Base-by-base conservation (phyloP, 2,329 filamentous ascomycete species). In the Neofusicoccum laricinum region DNA sequence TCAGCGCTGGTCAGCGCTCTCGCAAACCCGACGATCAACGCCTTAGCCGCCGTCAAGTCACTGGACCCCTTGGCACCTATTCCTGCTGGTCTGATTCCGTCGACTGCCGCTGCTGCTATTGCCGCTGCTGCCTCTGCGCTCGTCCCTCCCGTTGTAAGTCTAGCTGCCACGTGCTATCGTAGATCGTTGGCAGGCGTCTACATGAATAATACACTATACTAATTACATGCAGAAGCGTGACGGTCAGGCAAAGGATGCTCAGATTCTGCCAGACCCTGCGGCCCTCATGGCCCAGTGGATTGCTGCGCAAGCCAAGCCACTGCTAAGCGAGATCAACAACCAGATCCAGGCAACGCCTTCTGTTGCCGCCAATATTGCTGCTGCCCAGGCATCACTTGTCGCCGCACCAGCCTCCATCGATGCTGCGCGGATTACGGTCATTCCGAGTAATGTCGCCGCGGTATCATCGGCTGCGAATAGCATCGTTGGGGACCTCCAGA, bases 271-370 rank as follows among this genome's bases (percentile, higher is more conserved):
- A 10, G 49, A 63, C 48, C 61, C 61, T 3, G 12, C 14, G 8
- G 36, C 38, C 15, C 45, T 45, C 25, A 15, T 63, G 3, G 21
- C 48, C 10, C 25, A 63, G n/a, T 45, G 12, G 10, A 36, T 63
- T 25, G 61, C 45, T 43, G 36, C 48, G 12, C 61, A 63, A 32
- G 48, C 48, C 36, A 63, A 53, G 12, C 61, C 61, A 5, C n/a
- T 53, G 6, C 25, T 63, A 12, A 53, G 53, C 11, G 61, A 53
- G 38, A 25, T 63, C 8, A 25, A 25, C 14, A 63, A 53, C 21
- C 61, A 63, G 34, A 5, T 63, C n/a, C 48, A 63, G 25, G 48
- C 36, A 6, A 36, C 48, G 4, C 61, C 61, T 3, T 30, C 46
- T 2, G 14, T 45, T 11, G 19, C 38, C 10, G 61, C 48, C 25